phyloP scores from a whole-genome alignment of 2,329 filamentous ascomycete species.

The Fusarium aywerte region DNA sequence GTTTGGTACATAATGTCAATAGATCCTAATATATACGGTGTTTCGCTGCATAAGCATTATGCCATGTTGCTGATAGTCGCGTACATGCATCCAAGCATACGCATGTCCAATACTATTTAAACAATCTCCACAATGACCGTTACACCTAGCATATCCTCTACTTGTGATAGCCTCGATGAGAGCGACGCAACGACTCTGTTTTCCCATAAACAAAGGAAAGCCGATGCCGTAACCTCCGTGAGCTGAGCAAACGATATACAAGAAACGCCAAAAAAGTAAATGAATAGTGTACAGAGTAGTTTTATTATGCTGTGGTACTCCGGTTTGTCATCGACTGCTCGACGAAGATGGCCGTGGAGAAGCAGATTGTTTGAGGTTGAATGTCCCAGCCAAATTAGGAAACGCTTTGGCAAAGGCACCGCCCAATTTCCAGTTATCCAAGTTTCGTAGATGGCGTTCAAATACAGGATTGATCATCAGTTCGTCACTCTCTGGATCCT shows the following conservation, averaged over 20 bases:
- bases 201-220: background rate
- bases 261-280: background rate
- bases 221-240: background rate
- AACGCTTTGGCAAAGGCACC: slow-evolving; percentile 73
- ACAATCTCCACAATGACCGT: background rate
- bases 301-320: background rate
- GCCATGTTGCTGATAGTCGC: background rate
- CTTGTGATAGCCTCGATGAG: background rate
- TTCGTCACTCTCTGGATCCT: slow-evolving; percentile 68
- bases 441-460: slow-evolving; percentile 77
- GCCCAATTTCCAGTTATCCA: slow-evolving; percentile 86
- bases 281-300: slow-evolving; percentile 4
- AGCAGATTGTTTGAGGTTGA: slow-evolving; percentile 42
- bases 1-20: background rate
- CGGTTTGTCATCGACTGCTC: slow-evolving; percentile 24
- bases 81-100: background rate
- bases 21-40: background rate
- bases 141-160: background rate
- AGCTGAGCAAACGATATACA: background rate
- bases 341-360: slow-evolving; percentile 33
- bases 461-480: slow-evolving; percentile 88
- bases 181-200: background rate
- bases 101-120: background rate
- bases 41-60: background rate
- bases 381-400: slow-evolving; percentile 57